A percentile compares a stretch with the other conserved stretches of the same genome.
Evolutionary conservation across 495 filamentous ascomycete species (phyloP).

Genomic region (Platismatia glauca): DNA sequence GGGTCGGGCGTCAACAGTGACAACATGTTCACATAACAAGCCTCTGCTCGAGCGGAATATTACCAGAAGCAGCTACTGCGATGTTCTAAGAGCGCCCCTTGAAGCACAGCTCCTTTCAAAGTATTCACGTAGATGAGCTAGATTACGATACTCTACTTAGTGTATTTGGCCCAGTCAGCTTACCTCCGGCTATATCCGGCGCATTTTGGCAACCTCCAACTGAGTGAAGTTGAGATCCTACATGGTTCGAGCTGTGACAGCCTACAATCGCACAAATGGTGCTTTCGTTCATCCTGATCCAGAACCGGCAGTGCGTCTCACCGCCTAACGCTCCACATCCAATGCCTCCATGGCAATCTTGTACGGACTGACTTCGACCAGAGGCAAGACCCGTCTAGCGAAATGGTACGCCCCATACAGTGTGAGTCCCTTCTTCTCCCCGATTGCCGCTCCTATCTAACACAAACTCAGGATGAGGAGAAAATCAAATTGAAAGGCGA

Average conservation of each 20-base stretch:
- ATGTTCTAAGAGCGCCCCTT: too few species aligned
- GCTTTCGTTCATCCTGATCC: conserved; percentile 90
- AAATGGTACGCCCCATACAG: conserved; percentile 99
- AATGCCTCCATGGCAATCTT: conserved; percentile 18
- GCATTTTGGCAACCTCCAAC: background rate
- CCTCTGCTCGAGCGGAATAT: too few species aligned
- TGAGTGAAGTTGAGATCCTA: too few species aligned
- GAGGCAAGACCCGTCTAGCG: conserved; percentile 95
- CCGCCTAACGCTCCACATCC: background rate
- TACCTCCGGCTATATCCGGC: background rate
- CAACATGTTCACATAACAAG: too few species aligned
- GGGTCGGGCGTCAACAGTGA: too few species aligned
- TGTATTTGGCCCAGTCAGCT: background rate
- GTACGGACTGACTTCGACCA: conserved; percentile 31
- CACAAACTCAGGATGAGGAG: conserved; percentile 61
- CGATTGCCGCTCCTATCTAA: background rate
- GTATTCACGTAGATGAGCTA: too few species aligned
- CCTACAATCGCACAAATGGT: conserved; percentile 45
- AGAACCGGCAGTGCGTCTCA: conserved; percentile 78
- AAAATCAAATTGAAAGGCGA: conserved; percentile 95
- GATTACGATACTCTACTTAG: too few species aligned
- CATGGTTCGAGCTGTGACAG: background rate
- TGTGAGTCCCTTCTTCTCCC: conserved; percentile 35
- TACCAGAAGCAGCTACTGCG: too few species aligned
- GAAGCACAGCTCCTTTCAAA: too few species aligned